phyloP scores from a whole-genome alignment of 1,139 yeast species.

The Kodamaea sp. region DNA sequence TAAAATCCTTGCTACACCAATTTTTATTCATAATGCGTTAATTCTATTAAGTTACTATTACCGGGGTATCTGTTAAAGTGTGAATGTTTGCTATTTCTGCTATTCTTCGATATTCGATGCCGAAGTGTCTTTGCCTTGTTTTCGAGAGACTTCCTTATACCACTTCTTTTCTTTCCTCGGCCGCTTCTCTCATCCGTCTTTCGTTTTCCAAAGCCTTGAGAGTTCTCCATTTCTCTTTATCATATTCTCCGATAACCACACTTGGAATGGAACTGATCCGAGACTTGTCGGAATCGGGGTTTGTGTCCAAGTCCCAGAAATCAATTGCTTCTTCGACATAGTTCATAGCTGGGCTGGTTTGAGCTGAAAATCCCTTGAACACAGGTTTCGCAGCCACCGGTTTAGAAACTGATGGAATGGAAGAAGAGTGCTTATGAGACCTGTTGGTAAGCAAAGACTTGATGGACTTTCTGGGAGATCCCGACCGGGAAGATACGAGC shows the following conservation, averaged over 20 bases:
- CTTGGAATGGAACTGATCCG: slow-evolving; percentile 55
- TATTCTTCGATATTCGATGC: too few species aligned
- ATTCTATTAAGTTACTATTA: too few species aligned
- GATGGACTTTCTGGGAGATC: slow-evolving; percentile 33
- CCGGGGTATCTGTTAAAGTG: too few species aligned
- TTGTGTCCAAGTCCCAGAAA: slow-evolving; percentile 41
- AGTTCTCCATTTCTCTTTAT: slow-evolving; percentile 63
- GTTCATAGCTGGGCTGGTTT: slow-evolving; percentile 1
- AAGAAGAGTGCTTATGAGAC: slow-evolving; percentile 16
- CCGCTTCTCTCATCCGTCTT: not conserved
- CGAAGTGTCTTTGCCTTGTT: too few species aligned
- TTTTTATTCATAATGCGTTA: too few species aligned
- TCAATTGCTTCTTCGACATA: slow-evolving; percentile 23
- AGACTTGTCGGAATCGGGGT: slow-evolving; percentile 38
- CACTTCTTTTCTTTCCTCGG: too few species aligned
- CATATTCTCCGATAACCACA: slow-evolving; percentile 64
- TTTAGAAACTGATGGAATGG: slow-evolving; percentile 13
- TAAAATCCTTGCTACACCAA: too few species aligned
- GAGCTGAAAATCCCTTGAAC: not conserved
- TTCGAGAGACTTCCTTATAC: too few species aligned
- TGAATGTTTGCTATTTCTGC: too few species aligned
- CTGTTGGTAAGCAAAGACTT: slow-evolving; percentile 22
- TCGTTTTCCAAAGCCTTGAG: slow-evolving; percentile 34
- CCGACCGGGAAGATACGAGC: slow-evolving; percentile 26
- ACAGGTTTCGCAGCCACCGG: slow-evolving; percentile 2